phyloP scores from a whole-genome alignment of 768 basidiomycete genomes.

The Russula abietina region DNA sequence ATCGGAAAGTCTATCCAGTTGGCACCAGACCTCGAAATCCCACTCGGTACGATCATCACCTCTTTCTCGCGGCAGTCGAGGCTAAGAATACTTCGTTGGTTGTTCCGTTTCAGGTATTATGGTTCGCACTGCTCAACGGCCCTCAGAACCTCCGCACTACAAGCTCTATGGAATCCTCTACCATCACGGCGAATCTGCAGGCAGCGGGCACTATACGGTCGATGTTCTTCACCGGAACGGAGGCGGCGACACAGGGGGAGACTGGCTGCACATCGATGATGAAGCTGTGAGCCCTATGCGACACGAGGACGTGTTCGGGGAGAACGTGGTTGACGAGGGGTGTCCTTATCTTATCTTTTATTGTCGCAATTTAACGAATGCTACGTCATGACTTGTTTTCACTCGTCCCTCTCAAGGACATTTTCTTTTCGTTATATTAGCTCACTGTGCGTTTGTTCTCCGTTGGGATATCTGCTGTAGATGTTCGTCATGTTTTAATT shows the following conservation, averaged over 20 bases:
- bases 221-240: constrained; percentile 76
- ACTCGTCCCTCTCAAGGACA: no score
- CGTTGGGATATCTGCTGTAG: no score
- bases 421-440: no score
- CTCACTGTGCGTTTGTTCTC: no score
- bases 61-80: neutral
- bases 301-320: no score
- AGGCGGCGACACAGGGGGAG: constrained; percentile 31
- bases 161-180: constrained; percentile 86
- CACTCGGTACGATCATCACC: constrained; percentile 42
- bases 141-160: constrained; percentile 51
- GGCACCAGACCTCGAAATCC: constrained; percentile 70
- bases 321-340: no score
- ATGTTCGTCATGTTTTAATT: no score
- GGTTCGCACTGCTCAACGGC: constrained; percentile 37
- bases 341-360: no score
- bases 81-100: neutral
- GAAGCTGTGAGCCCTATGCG: no score
- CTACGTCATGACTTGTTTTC: no score
- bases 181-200: constrained; percentile 87
- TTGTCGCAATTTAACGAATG: no score
- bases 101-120: neutral
- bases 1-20: constrained; percentile 76
- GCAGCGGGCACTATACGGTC: constrained; percentile 93
- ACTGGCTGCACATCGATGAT: no score